Conservation (phyloP, 805 yeast genomes). For the Barnettozyma populi region DNA sequence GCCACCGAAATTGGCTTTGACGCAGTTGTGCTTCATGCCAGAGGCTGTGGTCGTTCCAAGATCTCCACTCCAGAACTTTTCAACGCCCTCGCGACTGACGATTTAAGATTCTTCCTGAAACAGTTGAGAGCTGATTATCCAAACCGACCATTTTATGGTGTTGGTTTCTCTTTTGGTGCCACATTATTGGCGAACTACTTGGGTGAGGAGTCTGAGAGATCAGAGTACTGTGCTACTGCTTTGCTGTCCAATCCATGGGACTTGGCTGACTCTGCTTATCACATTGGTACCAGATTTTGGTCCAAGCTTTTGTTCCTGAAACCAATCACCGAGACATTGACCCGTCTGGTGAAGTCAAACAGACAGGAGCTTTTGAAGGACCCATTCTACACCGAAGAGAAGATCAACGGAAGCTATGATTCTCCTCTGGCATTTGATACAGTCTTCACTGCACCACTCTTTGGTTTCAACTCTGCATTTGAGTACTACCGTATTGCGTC, state of each 20-base stretch:
- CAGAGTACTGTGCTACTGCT: conserved; percentile 52
- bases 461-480: conserved; percentile 57
- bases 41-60: conserved; percentile 77
- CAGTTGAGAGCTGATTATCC: conserved; percentile 49
- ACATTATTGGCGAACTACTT: conserved; percentile 59
- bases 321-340: conserved; percentile 35
- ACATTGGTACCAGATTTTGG: conserved; percentile 33
- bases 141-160: conserved; percentile 53
- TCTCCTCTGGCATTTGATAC: conserved; percentile 55
- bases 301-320: conserved; percentile 39
- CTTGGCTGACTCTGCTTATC: conserved; percentile 47
- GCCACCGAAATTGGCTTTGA: conserved; percentile 43
- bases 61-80: conserved; percentile 63
- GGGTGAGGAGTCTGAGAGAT: conserved; percentile 56
- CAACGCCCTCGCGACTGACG: conserved; percentile 66
- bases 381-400: conserved; percentile 30
- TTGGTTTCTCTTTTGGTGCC: conserved; percentile 74
- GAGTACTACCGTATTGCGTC: conserved; percentile 65
- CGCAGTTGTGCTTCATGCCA: conserved; percentile 58
- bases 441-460: conserved; percentile 51
- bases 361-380: conserved; percentile 29
- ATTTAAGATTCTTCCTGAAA: conserved; percentile 53
- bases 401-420: conserved; percentile 32
- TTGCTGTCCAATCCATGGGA: conserved; percentile 73
- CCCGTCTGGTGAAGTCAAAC: conserved; percentile 41